Evolutionary conservation across 2,329 filamentous ascomycete species (phyloP), one percentile per base, ranked within the genome.

Genomic region (Blastomyces parvus): DNA sequence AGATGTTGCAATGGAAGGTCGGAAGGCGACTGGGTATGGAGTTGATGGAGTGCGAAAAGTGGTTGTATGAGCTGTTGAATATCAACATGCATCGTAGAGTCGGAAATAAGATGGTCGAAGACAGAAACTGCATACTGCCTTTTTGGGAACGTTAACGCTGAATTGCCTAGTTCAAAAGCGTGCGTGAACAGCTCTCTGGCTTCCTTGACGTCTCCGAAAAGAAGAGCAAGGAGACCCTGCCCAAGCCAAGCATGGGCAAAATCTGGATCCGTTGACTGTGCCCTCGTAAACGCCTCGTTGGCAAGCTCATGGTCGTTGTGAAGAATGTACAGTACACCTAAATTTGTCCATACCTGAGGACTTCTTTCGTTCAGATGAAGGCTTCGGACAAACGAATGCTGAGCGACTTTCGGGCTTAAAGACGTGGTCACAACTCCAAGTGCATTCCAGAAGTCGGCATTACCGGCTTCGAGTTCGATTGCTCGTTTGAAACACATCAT

Each of bases 361-460:
- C 87, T 95, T 66, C 90, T 81, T 74, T 99, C 93, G 70, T 97
- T 95, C 19, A 99, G 80, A 74, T 95, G 89, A n/a, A 99, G 75
- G 68, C 92, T 96, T 68, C 95, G 84, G 14, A 96, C 88, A 69
- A 99, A 93, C 0, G 94, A 86, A 74, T 99, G 95, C 74, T 99
- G 94, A 0, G 94, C 87, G 1, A 99, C 90, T 63, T 88, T 86
- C 0, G 92, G 88, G 71, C 90, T 97, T 68, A 97, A 82, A 56
- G 86, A 85, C 66, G 90, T 92, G 1, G 94, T 97, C 33, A 90
- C 91, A 3, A 97, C 90, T 59, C 93, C 94, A 2, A 99, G 82
- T 0, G 94, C 88, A 72, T 97, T 97, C 94, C 94, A 99, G 74
- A 97, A 97, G 68, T 97, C 93, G 0, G 90, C 81, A 72, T 97